Percentiles rank a stretch among this genome's conserved stretches.
Evolutionary conservation across 345 rosid species (phyloP).

Genomic region (Microthlaspi erraticum): DNA sequence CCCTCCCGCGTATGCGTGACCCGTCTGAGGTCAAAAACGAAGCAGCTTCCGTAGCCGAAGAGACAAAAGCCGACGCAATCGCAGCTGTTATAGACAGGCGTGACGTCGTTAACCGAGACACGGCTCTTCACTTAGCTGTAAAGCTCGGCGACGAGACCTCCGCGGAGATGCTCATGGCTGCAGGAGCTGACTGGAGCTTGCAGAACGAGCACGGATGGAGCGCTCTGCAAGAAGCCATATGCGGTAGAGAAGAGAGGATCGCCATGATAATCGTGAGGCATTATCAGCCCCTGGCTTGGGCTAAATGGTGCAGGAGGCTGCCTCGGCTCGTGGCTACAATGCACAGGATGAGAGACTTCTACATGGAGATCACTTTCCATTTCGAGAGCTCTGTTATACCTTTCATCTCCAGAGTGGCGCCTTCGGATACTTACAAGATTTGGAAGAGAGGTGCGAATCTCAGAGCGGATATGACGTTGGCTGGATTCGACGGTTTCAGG

Average conservation of each 20-base stretch:
- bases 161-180: conserved; percentile 92
- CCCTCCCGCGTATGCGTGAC: conserved; percentile 73
- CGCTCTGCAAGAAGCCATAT: conserved; percentile 96
- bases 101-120: conserved; percentile 88
- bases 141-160: conserved; percentile 86
- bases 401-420: conserved; percentile 91
- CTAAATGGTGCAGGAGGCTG: conserved; percentile 97
- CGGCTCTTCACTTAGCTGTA: conserved; percentile 95
- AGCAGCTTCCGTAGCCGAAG: conserved; percentile 79
- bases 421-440: conserved; percentile 97
- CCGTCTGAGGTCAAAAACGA: conserved; percentile 75
- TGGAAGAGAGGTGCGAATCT: conserved; percentile 97
- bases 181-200: conserved; percentile 98
- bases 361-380: conserved; percentile 97
- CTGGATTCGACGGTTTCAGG: conserved; percentile 93
- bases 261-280: conserved; percentile 89
- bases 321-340: conserved; percentile 84
- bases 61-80: conserved; percentile 84
- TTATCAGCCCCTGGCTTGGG: conserved; percentile 97
- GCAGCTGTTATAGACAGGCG: conserved; percentile 80
- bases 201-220: conserved; percentile 99
- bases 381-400: conserved; percentile 98
- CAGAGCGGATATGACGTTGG: conserved; percentile 98
- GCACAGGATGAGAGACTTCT: conserved; percentile 96
- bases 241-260: conserved; percentile 76